Evolutionary conservation across 1,284 basidiomycete species (phyloP), one percentile per base, ranked within the genome.

Genomic region (Trametes hirsuta): DNA sequence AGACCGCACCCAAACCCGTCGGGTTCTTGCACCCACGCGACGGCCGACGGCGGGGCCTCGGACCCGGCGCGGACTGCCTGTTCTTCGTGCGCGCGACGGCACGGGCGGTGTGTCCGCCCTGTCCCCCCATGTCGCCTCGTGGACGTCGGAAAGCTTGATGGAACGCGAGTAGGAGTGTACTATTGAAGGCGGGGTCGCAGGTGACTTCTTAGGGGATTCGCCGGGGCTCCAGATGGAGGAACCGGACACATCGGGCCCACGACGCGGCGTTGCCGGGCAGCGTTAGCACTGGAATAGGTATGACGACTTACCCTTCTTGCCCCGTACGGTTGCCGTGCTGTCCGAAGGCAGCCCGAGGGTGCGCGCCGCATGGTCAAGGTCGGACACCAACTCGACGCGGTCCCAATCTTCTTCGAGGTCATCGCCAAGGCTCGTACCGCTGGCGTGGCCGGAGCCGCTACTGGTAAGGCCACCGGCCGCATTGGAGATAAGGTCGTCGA

Each of bases 351-450:
- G 50, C 1, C 74, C 76, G 51, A 79, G 61, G n/a, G 68, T 68
- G 30, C 67, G 74, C 1, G 75, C 77, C 14, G 78, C 76, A 5
- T 68, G 74, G 51, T 88, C 86, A 42, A 88, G 65, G 66, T 91
- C 89, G 0, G 84, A 80, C 0, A 81, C 77, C 5, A 81, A 81
- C 47, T 91, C 89, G 62, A 92, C 80, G 39, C 81, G 79, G 66
- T 92, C 88, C 90, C 90, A 92, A 66, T 91, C 90, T 50, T 85
- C 86, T 4, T 75, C 55, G 4, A 56, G 46, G 21, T 50, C 73
- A 14, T 73, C 75, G n/a, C 46, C 58, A 1, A 71, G 72, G 12
- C 62, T 61, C 12, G 63, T 62, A 10, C 61, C 59, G 47, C 67
- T 68, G 5, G 58, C 61, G 12, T 63, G 60, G n/a, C 63, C 64